These are phyloP conservation scores for Fusarium coffeatum DNA, from an alignment of 2,329 filamentous ascomycete species.

Conservation along the genomic window DNA sequence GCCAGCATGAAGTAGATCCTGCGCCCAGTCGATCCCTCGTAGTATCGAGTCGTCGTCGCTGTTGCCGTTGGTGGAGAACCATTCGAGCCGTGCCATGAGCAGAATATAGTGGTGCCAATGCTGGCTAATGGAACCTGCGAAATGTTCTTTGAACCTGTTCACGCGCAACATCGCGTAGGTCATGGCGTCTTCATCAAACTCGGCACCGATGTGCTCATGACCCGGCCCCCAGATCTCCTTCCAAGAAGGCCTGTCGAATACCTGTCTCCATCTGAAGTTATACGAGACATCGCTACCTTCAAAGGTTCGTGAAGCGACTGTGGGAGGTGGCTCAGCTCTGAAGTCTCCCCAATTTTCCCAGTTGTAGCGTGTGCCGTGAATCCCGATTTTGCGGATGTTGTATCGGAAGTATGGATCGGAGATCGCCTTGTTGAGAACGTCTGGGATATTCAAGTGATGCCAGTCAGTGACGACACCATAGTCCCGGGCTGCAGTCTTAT, in stretches of 20 bases:
- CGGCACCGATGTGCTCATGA: not conserved
- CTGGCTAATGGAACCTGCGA: not conserved
- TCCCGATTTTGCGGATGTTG: not conserved
- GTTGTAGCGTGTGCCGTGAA: not conserved
- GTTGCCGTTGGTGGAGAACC: too few species aligned
- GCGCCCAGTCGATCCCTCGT: too few species aligned
- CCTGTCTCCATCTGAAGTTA: not conserved
- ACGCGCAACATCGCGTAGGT: not conserved
- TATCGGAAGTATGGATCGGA: not conserved
- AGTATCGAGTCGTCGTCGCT: too few species aligned
- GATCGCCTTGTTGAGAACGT: not conserved
- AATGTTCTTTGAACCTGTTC: not conserved
- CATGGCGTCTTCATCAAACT: not conserved
- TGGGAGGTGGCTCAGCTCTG: not conserved
- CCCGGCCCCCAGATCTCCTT: not conserved
- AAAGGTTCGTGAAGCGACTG: not conserved
- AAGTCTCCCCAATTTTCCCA: not conserved
- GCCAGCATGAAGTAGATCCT: not conserved
- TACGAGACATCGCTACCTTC: not conserved
- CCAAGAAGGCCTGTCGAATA: not conserved
- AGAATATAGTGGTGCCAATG: not conserved
- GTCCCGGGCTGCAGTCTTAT: not conserved
- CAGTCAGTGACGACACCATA: not conserved
- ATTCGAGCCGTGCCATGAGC: not conserved
- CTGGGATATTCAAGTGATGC: not conserved